phyloP scores from a whole-genome alignment of 2,329 filamentous ascomycete species.

The Fusarium sp. region DNA sequence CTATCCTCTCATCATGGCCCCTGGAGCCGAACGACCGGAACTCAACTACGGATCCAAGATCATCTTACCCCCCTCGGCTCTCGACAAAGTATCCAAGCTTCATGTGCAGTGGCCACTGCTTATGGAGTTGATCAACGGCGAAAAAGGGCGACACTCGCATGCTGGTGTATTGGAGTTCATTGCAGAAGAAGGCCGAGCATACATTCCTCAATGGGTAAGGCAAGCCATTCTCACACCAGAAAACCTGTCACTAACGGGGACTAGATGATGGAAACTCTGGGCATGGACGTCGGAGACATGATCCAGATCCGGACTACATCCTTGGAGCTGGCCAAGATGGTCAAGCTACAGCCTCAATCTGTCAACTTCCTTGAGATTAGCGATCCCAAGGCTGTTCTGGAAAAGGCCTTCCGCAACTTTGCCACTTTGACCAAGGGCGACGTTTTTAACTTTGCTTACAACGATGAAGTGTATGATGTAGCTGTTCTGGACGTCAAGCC shows the following conservation, averaged over 20 bases:
- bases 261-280: constrained; percentile 93
- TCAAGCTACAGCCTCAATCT: constrained; percentile 97
- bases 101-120: constrained; percentile 98
- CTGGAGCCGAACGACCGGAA: constrained; percentile 87
- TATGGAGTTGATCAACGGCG: constrained; percentile 94
- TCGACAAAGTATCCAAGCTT: constrained; percentile 95
- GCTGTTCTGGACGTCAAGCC: constrained; percentile 96
- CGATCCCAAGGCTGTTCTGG: constrained; percentile 96
- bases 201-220: constrained; percentile 92
- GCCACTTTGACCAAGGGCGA: constrained; percentile 94
- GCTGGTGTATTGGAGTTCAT: constrained; percentile 98
- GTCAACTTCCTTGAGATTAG: constrained; percentile 95
- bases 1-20: constrained; percentile 95
- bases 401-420: constrained; percentile 97
- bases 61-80: constrained; percentile 93
- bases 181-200: constrained; percentile 95
- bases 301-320: constrained; percentile 96
- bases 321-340: constrained; percentile 88
- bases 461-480: constrained; percentile 93
- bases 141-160: constrained; percentile 85
- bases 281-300: constrained; percentile 92
- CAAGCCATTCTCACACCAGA: not conserved
- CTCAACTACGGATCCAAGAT: constrained; percentile 98
- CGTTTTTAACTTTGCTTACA: constrained; percentile 96
- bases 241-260: constrained; percentile 40